Base-by-base conservation (phyloP, 768 basidiomycete genomes). In the Rhizopogon vulgaris region DNA sequence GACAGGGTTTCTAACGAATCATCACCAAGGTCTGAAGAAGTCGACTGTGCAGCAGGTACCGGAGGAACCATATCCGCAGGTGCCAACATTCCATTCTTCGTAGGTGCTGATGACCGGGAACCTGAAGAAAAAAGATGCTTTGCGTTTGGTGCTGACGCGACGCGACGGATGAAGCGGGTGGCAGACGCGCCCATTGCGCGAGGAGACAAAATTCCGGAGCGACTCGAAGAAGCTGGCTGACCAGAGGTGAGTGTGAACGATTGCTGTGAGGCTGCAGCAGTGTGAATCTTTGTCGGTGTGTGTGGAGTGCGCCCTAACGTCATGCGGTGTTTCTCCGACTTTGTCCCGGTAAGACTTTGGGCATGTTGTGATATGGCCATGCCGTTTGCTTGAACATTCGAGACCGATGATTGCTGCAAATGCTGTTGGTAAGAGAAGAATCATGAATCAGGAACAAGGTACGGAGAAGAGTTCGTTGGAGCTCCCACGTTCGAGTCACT, bases 131-230 rank as follows among this genome's bases (percentile, higher is more conserved):
- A 93, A 28, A 99, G 76, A 27, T 86, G 88, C 66, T 97, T 98
- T 32, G 94, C 87, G 64, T 97, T 99, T 3, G 95, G 95, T 2
- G 96, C 94, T 8, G 93, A 96, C 3, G 94, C 93, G 42, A 98
- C 95, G 45, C 95, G 85, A 48, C 95, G 86, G 28, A 98, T 84
- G 72, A 97, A 94, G 34, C 94, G 85, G 43, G 89, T 81, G 8
- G 91, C 88, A 0, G 84, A 82, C 14, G 84, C 83, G 47, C 83
- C 75, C 70, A 90, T 79, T 18, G 79, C 76, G 61, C 78, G 83
- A 28, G 87, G 84, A 6, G 82, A 84, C 38, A 88, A 71, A 9
- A 84, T 80, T 17, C 73, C 78, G 2, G 75, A 62, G 36, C 78
- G 68, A 40, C 64, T 65, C 15, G 71, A 47, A 11, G 69, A 62